phyloP scores from a whole-genome alignment of 176 grass and related monocot species.

The Guadua angustifolia region DNA sequence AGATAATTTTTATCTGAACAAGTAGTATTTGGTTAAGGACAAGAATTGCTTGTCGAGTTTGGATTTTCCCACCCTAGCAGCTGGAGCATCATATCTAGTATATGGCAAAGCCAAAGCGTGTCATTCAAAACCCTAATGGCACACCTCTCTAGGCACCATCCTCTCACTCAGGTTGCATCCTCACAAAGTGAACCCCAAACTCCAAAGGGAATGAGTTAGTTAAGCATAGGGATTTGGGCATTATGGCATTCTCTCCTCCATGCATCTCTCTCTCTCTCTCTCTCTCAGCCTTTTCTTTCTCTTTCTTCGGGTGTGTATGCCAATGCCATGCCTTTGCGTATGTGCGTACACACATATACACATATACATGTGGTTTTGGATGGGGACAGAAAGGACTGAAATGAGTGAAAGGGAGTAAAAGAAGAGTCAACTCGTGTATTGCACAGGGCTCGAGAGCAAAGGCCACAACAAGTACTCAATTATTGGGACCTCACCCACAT shows the following conservation, averaged over 20 bases:
- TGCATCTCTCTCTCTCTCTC: neutral
- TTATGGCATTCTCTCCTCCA: constrained; percentile 37
- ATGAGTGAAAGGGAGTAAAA: constrained; percentile 78
- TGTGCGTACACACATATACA: constrained; percentile 11
- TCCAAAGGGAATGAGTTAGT: constrained; percentile 70
- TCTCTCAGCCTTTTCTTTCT: constrained; percentile 13
- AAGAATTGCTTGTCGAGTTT: neutral
- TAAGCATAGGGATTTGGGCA: constrained; percentile 88
- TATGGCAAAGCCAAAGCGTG: constrained; percentile 15
- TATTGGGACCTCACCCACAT: constrained; percentile 65
- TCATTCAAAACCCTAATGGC: constrained; percentile 51
- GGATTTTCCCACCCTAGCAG: neutral
- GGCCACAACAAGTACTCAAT: constrained; percentile 64
- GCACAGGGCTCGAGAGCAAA: constrained; percentile 90
- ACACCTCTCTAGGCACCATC: constrained; percentile 58
- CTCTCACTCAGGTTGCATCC: constrained; percentile 44
- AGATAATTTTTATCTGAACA: neutral
- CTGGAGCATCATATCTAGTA: neutral
- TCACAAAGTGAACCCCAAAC: constrained; percentile 54
- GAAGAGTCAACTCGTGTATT: constrained; percentile 88
- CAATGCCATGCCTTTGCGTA: neutral
- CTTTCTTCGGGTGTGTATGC: neutral
- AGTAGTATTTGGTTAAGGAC: constrained; percentile 2
- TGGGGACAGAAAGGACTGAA: constrained; percentile 89
- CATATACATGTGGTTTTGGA: constrained; percentile 55